Conservation (phyloP, 495 filamentous ascomycete genomes). For the Aspergillus funiculosus region DNA sequence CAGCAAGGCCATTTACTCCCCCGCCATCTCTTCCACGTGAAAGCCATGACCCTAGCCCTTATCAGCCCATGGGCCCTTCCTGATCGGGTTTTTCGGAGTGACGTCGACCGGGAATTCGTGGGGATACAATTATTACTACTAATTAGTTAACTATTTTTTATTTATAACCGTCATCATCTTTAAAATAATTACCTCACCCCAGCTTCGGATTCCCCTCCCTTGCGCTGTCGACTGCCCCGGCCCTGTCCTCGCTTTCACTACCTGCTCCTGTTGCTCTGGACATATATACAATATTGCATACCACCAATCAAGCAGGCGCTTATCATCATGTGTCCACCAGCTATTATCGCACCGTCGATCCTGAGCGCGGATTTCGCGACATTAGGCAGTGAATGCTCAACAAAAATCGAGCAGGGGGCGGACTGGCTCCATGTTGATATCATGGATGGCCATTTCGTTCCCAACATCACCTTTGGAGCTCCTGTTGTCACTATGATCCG, state of each 20-base stretch:
- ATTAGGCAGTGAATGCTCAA: constrained; percentile 75
- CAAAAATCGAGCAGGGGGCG: constrained; percentile 74
- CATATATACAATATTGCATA: not conserved
- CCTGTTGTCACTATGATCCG: constrained; percentile 94
- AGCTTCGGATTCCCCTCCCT: too few relatives aligned
- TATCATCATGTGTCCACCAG: constrained; percentile 68
- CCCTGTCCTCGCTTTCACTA: not conserved
- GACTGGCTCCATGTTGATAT: constrained; percentile 79
- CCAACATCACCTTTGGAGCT: constrained; percentile 94
- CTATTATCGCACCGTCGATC: constrained; percentile 95
- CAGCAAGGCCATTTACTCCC: constrained; percentile 7
- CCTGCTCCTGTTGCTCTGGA: constrained; percentile 2
- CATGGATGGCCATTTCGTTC: constrained; percentile 98
- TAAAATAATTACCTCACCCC: not conserved
- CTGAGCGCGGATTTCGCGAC: constrained; percentile 91
- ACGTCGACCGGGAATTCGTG: constrained; percentile 21
- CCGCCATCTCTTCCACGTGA: constrained; percentile 17
- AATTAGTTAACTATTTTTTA: constrained; percentile 2
- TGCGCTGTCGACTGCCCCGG: too few relatives aligned
- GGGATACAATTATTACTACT: constrained; percentile 16
- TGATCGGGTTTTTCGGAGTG: constrained; percentile 23
- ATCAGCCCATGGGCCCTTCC: constrained; percentile 16
- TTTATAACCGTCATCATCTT: not conserved
- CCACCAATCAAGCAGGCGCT: constrained; percentile 1
- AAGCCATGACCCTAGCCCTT: constrained; percentile 24